phyloP scores from a whole-genome alignment of 1,139 yeast genomes.

The Lodderomyces pseudojiufengensis region DNA sequence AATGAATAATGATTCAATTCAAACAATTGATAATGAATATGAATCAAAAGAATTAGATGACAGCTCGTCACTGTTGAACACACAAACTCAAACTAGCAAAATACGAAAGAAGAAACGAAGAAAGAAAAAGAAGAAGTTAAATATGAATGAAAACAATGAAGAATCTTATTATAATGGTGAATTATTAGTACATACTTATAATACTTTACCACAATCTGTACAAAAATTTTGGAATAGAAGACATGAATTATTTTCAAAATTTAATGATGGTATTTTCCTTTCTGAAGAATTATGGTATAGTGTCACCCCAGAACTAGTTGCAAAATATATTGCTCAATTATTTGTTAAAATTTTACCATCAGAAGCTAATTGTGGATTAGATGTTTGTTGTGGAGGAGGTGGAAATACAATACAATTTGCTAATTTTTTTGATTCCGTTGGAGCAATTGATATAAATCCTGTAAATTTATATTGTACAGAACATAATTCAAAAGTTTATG shows the following conservation, averaged over 20 bases:
- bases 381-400: constrained; percentile 93
- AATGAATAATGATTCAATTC: too few species aligned
- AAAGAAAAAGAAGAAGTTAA: background rate
- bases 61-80: too few species aligned
- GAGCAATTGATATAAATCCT: constrained; percentile 64
- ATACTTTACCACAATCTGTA: constrained; percentile 39
- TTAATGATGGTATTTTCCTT: constrained; percentile 68
- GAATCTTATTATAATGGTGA: constrained; percentile 26
- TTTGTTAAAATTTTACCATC: constrained; percentile 43
- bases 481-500: constrained; percentile 73
- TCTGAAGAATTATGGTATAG: constrained; percentile 84
- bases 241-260: constrained; percentile 53
- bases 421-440: constrained; percentile 49
- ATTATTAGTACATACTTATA: constrained; percentile 36
- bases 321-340: constrained; percentile 59
- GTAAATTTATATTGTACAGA: constrained; percentile 63
- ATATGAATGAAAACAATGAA: background rate
- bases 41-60: too few species aligned
- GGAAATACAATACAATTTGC: constrained; percentile 91
- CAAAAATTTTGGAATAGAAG: constrained; percentile 61
- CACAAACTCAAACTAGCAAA: constrained; percentile 1
- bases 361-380: constrained; percentile 46
- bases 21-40: too few species aligned
- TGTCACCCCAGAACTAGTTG: constrained; percentile 82
- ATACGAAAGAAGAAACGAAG: too few species aligned